phyloP scores from a whole-genome alignment of 176 grass and related monocot species.

The Stipa capillata region DNA sequence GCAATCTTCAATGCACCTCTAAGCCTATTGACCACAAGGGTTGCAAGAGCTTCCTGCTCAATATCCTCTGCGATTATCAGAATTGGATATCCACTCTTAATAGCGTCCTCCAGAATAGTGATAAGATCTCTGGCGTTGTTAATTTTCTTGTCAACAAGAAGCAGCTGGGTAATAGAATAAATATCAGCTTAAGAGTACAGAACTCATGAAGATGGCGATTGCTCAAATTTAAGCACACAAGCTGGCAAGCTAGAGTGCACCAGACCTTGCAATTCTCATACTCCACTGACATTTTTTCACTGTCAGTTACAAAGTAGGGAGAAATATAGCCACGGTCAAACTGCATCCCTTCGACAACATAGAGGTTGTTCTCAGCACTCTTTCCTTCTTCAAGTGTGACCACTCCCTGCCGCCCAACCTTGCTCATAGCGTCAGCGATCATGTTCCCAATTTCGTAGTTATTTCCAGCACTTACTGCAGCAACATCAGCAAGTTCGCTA shows the following conservation, averaged over 20 bases:
- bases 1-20: constrained; percentile 58
- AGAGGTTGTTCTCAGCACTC: constrained; percentile 54
- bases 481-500: constrained; percentile 59
- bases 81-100: constrained; percentile 49
- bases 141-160: constrained; percentile 70
- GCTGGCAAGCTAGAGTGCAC: not conserved
- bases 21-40: constrained; percentile 71
- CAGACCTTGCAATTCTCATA: constrained; percentile 76
- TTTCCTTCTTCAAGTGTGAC: constrained; percentile 65
- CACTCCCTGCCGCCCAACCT: constrained; percentile 57
- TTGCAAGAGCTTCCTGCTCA: constrained; percentile 79
- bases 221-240: not conserved
- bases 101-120: constrained; percentile 43
- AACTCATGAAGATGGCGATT: not conserved
- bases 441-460: constrained; percentile 61
- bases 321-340: constrained; percentile 72
- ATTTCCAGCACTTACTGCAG: constrained; percentile 53
- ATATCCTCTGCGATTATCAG: constrained; percentile 66
- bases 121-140: constrained; percentile 67
- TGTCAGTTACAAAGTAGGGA: constrained; percentile 73
- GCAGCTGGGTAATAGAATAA: constrained; percentile 31
- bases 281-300: constrained; percentile 64
- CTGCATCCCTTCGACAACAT: constrained; percentile 71
- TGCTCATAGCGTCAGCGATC: constrained; percentile 64
- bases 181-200: not conserved